A percentile compares a stretch with the other conserved stretches of the same genome.
Conservation (phyloP, 2,329 filamentous ascomycete genomes). For the Colletotrichum lini region DNA sequence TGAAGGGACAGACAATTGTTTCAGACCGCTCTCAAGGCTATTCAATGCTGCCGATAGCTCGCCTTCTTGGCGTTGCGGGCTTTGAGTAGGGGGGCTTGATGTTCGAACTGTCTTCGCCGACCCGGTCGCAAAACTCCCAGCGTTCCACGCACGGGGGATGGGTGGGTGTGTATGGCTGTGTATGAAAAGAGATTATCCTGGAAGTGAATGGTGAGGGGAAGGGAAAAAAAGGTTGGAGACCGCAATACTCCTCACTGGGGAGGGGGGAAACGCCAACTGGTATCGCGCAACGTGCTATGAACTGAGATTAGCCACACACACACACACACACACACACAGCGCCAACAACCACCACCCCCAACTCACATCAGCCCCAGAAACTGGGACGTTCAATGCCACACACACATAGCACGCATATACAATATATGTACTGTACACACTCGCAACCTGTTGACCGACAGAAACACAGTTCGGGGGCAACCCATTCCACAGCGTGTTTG, state of each 20-base stretch:
- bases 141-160: not conserved
- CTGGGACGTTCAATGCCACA: constrained; percentile 26
- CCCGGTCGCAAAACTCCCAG: not conserved
- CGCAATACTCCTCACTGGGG: not conserved
- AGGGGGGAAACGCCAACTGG: constrained; percentile 2
- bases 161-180: not conserved
- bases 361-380: not conserved
- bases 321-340: not conserved
- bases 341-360: not conserved
- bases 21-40: constrained; percentile 8
- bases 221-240: not conserved
- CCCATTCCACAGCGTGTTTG: constrained; percentile 16
- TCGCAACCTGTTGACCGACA: not conserved
- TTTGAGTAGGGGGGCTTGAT: not conserved
- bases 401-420: constrained; percentile 1
- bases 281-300: constrained; percentile 2
- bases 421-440: not conserved
- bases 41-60: not conserved
- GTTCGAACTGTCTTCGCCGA: not conserved
- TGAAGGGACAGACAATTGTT: not conserved
- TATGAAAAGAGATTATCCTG: not conserved
- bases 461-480: constrained; percentile 11
- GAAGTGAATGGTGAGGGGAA: not conserved
- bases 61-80: not conserved
- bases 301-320: constrained; percentile 18